Evolutionary conservation across 2,329 filamentous ascomycete genomes (phyloP), one percentile per base, ranked within the genome.

Genomic region (Alternaria sp.): DNA sequence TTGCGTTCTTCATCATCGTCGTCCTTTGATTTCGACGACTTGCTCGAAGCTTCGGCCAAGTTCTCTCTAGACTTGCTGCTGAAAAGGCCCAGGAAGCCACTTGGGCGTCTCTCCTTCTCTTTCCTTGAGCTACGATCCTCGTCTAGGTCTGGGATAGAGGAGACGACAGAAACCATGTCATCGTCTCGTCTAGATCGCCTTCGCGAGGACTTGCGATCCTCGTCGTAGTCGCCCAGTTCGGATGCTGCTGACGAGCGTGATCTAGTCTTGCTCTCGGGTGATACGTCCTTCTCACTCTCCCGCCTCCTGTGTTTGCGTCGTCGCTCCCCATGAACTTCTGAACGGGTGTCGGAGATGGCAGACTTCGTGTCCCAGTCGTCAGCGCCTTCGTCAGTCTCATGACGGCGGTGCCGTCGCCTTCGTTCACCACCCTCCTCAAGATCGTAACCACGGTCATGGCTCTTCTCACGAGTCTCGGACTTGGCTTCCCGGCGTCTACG

Each of bases 51-150:
- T 24, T 78, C 73, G 10, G 68, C 63, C 14, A 74, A 29, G 39
- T 69, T 76, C 39, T 80, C 79, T 39, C 71, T 74, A 2, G 80
- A 80, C 68, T 80, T 83, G 63, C 79, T 77, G 54, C 79, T 77
- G 51, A 83, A 82, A 8, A 83, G 63, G 5, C 80, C 79, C 49
- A 82, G 78, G 7, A 83, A 53, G 11, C 81, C 79, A 46, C 77
- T 77, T 48, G 80, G 80, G 62, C 80, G 78, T 60, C 80, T 80
- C 50, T 80, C 79, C 60, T 80, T 76, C 36, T 72, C 69, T 49
- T 69, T 72, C 46, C 61, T 72, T 4, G 72, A 61, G 29, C 64
- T 68, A 23, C 77, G 72, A 11, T 80, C 79, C 28, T 80, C 79
- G 24, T 79, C 75, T 40, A 72, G 72, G 39, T 75, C 73, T 10